Evolutionary conservation across 192 early-diverging fungal species (phyloP), one percentile per base, ranked within the genome.

Genomic region (Entomortierella parvispora): DNA sequence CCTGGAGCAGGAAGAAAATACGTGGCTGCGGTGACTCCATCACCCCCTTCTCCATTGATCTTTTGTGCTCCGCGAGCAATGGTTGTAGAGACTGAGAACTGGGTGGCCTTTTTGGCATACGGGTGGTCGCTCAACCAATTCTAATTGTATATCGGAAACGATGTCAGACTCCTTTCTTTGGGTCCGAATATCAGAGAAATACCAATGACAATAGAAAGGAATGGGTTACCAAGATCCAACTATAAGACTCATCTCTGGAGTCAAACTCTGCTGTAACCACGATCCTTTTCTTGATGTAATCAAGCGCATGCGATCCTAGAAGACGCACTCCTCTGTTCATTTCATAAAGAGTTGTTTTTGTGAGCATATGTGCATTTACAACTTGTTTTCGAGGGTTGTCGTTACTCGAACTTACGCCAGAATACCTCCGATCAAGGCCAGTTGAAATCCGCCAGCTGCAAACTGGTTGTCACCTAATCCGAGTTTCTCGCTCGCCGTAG

Each of bases 1-100:
- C 88, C 86, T 12, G 85, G 87, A 11, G 87, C 80, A 10, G 89
- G 89, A 26, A 89, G 80, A 56, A 87, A 91, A 45, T 87, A 87
- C 1, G 84, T 47, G 52, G 79, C 28, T 77, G 85, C 14, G 62
- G 60, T 8, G 48, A 44, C 25, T 48, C 69, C 37, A 48, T 64
- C 74, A 26, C 74, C 74, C 4, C 60, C 60, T 23, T 77, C 74
- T 47, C 82, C 86, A 22, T 78, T 74, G n/a, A 82, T 60, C n/a
- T 58, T 72, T 53, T 82, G 80, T 3, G 72, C 85, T 9, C 72
- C 79, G 50, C 80, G 62, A 20, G 74, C 68, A 25, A 87, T 87
- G 10, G 79, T 68, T 10, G 86, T 87, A 6, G 80, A 80, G 3
- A 87, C 86, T 12, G 86, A 81, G 51, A 87, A 87, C 22, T 83